phyloP scores from a whole-genome alignment of 371 early-diverging fungal species.

The Choanephora cucurbitarum region DNA sequence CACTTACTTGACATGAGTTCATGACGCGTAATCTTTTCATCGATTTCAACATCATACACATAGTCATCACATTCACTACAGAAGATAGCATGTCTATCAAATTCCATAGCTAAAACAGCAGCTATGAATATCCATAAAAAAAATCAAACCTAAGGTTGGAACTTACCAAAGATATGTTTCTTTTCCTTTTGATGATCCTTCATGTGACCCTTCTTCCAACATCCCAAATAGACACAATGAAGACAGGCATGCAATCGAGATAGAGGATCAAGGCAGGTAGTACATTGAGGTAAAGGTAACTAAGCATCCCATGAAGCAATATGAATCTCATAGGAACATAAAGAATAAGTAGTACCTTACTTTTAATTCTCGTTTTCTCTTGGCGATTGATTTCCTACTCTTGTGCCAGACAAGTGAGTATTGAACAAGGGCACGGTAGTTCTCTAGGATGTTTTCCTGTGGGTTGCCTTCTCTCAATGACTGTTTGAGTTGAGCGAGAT shows the following conservation, averaged over 20 bases:
- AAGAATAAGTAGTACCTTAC: no score
- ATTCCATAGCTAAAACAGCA: slow-evolving; percentile 34
- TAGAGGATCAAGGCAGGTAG: slow-evolving; percentile 60
- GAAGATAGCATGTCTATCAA: slow-evolving; percentile 28
- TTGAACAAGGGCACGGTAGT: slow-evolving; percentile 34
- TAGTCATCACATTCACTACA: slow-evolving; percentile 86
- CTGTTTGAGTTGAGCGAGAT: slow-evolving; percentile 34
- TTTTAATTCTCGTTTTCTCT: slow-evolving; percentile 23
- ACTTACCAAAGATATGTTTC: slow-evolving; percentile 67
- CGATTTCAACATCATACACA: slow-evolving; percentile 80
- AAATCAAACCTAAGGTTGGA: background rate
- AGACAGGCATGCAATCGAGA: slow-evolving; percentile 83
- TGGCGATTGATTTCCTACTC: slow-evolving; percentile 24
- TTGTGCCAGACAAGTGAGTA: slow-evolving; percentile 45
- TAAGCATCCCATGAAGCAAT: no score
- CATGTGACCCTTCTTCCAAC: slow-evolving; percentile 70
- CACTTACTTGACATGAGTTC: slow-evolving; percentile 57
- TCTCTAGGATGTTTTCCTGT: slow-evolving; percentile 28
- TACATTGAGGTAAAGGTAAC: slow-evolving; percentile 71
- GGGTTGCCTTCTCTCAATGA: slow-evolving; percentile 17
- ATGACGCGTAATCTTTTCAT: slow-evolving; percentile 54
- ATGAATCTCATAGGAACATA: no score
- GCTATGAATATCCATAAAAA: background rate
- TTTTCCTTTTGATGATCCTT: slow-evolving; percentile 59
- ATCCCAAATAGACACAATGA: slow-evolving; percentile 67